phyloP scores from a whole-genome alignment of 257 asterid species.

The Gynochthodes officinalis region DNA sequence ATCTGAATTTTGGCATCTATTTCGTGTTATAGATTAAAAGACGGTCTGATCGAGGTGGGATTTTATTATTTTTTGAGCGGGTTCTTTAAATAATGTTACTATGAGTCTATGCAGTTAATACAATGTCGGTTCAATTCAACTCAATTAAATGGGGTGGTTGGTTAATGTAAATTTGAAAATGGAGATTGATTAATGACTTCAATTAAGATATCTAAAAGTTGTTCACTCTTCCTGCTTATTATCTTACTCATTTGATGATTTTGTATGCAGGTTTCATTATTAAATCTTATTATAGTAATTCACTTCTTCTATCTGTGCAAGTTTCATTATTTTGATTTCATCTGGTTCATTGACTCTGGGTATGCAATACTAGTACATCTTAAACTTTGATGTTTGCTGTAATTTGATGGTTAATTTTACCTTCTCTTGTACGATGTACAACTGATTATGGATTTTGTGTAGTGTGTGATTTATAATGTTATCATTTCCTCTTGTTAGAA shows the following conservation, averaged over 20 bases:
- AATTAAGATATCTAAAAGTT: slow-evolving; percentile 5
- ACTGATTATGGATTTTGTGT: not conserved
- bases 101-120: slow-evolving; percentile 16
- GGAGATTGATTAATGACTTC: slow-evolving; percentile 13
- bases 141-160: slow-evolving; percentile 20
- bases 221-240: too few relatives aligned
- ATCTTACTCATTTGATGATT: not conserved
- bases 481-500: not conserved
- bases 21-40: not conserved
- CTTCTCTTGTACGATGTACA: not conserved
- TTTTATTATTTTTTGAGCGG: not conserved
- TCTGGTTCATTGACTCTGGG: slow-evolving; percentile 4
- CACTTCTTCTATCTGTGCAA: too few relatives aligned
- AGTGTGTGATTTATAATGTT: not conserved
- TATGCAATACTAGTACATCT: not conserved
- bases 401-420: not conserved
- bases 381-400: not conserved
- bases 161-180: slow-evolving; percentile 13
- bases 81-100: not conserved
- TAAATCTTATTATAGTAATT: too few relatives aligned
- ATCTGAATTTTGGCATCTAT: slow-evolving; percentile 11
- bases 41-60: slow-evolving; percentile 20
- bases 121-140: slow-evolving; percentile 2
- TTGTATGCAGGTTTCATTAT: not conserved
- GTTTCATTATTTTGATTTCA: not conserved